Base-by-base conservation (phyloP, 495 filamentous ascomycete genomes). In the Neurospora hispaniola region DNA sequence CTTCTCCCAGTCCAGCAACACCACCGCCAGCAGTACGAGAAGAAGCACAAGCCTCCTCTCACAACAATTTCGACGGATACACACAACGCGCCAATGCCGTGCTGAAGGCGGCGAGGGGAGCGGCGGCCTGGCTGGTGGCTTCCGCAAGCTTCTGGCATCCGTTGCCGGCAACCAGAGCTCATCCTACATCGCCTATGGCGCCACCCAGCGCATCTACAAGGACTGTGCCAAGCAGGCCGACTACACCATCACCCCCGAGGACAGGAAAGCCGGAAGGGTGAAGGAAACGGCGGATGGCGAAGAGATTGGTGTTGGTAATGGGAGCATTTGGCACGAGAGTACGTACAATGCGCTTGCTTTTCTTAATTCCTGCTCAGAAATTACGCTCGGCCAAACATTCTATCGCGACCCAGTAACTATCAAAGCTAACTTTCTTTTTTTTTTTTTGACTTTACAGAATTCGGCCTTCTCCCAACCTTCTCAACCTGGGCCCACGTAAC, bases 401-500 rank as follows among this genome's bases (percentile, higher is more conserved):
- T 2, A 48, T 20, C 20, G 9, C 44, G 20, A 48, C 9, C 44
- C 20, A 48, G n/a, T 4, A 11, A 69, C n/a, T 5, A 39, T 9
- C 23, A 31, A 68, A 18, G 69, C 54, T 23, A n/a, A 48, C 70
- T 44, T 10, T 23, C 11, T 12, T 38, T 4, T 6, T 5, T 11
- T 41, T 39, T 18, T 38, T 0, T 5, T 5, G n/a, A 18, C 41
- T 39, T 18, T 1, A 16, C 62, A 83, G 81, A 77, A 76, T 94
- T 85, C 70, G 88, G 86, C 16, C 88, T 97, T 40, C 81, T 83
- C 31, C 92, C 93, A 2, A 99, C 93, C 0, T 99, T 99, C 83
- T 92, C 88, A 73, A 94, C 92, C 69, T 99, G 96, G 96, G 91
- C 96, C 8, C 96, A 98, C 79, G 89, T 98, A 48, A 94, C 94